Conservation (phyloP, 1,284 basidiomycete species). For the Stygiomarasmius scandens region DNA sequence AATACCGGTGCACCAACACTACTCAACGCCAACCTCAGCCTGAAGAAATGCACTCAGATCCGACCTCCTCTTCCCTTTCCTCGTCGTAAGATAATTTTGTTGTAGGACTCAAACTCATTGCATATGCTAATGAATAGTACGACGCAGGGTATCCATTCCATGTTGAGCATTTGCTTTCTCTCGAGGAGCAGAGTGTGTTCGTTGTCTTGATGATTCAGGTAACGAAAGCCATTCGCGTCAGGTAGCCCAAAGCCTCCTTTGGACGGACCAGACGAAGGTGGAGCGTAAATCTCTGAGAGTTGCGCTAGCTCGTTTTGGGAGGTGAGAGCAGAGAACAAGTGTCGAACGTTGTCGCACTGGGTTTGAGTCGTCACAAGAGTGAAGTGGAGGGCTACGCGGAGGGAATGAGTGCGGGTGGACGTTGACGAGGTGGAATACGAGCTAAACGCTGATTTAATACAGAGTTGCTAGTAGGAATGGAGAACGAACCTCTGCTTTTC, state of each 20-base stretch:
- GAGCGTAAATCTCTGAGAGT: constrained; percentile 83
- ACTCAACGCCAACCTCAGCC: constrained; percentile 23
- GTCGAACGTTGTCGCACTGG: constrained; percentile 79
- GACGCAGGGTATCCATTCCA: constrained; percentile 82
- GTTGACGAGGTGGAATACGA: no score
- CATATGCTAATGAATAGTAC: constrained; percentile 49
- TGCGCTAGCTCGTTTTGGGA: constrained; percentile 69
- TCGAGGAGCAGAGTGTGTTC: constrained; percentile 26
- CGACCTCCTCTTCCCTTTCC: constrained; percentile 54
- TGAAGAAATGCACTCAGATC: constrained; percentile 53
- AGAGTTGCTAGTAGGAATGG: no score
- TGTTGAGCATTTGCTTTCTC: constrained; percentile 61
- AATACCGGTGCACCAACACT: constrained; percentile 48
- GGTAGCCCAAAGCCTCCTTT: constrained; percentile 31
- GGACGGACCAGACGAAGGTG: constrained; percentile 54
- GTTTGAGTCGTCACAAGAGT: constrained; percentile 72
- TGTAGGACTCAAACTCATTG: constrained; percentile 48
- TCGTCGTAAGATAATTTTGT: constrained; percentile 41
- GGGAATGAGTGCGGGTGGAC: constrained; percentile 55
- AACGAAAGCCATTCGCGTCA: no score
- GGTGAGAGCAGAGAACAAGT: constrained; percentile 73
- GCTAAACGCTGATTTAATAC: no score
- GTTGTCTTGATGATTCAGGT: constrained; percentile 25
- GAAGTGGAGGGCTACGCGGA: constrained; percentile 70
- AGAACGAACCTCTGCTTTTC: constrained; percentile 58